Evolutionary conservation across 73 alveolate species (phyloP), one percentile per base, ranked within the genome.

Genomic region (Blepharisma stoltei): DNA sequence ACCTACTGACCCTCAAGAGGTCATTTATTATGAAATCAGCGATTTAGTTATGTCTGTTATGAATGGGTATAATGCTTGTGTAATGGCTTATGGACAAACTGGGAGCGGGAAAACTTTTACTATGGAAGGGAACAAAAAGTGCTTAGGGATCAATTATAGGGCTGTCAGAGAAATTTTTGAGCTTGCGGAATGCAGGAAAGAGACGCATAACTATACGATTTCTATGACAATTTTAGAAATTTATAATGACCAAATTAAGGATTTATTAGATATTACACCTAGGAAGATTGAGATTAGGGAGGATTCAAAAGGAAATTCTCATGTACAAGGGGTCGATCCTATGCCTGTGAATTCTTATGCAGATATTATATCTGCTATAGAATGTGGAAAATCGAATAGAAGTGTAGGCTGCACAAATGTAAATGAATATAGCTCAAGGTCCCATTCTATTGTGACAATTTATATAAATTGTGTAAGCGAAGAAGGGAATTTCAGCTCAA

Each of bases 91-190:
- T 88, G 99, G 99, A 0, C 94, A 96, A 78, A 96, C 99, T 5
- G 99, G 99, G n/a, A 81, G 95, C 69, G 99, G 99, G 50, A 95
- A 95, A 77, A 95, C 99, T 21, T 95, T 88, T 84, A 95, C 98
- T 53, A 86, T 89, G 81, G 88, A 92, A 23, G 96, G 96, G 21
- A 85, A 89, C 77, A 97, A 92, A 70, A 97, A 88, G 71, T 77
- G 92, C 45, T 82, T 95, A 38, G 96, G 91, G 85, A 91, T 92
- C 73, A 90, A 88, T 27, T 93, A 91, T 55, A 97, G 99, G 43
- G 90, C 94, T 43, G 84, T 95, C 76, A 96, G 95, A 6, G 85
- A 94, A 86, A 92, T 96, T 70, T 90, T 93, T 9, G 83, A 94
- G 67, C 86, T 90, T 70, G 88, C 93, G 67, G 94, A 97, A 97